These are phyloP conservation scores for Penicillium roqueforti DNA, from an alignment of 495 filamentous ascomycete genomes.

Conservation along the genomic window DNA sequence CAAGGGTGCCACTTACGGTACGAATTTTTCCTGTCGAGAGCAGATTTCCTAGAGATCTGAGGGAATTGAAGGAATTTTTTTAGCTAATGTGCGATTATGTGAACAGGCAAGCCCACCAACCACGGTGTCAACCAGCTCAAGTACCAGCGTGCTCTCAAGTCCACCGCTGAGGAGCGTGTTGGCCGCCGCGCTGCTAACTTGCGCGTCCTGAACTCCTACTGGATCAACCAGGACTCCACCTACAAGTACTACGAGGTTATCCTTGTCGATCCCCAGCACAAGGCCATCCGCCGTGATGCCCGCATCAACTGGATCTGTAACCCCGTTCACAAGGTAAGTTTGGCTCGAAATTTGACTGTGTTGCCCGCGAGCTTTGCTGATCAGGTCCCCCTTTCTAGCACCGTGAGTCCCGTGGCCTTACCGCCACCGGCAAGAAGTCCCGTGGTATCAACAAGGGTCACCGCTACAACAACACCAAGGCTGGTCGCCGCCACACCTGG, in stretches of 20 bases:
- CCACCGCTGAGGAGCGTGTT: conserved; percentile 99
- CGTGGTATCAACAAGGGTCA: conserved; percentile 98
- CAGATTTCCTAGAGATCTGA: neutral
- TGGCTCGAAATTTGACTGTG: neutral
- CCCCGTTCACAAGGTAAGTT: conserved; percentile 85
- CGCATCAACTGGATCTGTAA: conserved; percentile 99
- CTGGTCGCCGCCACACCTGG: conserved; percentile 98
- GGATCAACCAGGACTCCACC: conserved; percentile 99
- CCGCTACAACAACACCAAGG: conserved; percentile 93
- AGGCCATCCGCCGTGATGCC: conserved; percentile 97
- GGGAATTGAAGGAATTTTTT: neutral
- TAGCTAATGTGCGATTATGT: conserved; percentile 11
- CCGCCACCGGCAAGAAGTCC: conserved; percentile 97
- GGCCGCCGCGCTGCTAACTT: conserved; percentile 97
- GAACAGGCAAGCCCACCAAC: conserved; percentile 96
- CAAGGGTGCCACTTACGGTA: conserved; percentile 99
- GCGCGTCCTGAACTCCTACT: conserved; percentile 99
- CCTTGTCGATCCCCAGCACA: conserved; percentile 99
- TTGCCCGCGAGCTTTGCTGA: neutral
- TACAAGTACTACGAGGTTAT: conserved; percentile 99
- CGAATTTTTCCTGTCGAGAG: conserved; percentile 20
- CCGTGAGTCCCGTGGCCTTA: conserved; percentile 94
- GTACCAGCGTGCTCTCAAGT: conserved; percentile 97
- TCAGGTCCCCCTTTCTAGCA: conserved; percentile 48
- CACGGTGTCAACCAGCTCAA: conserved; percentile 99